Evolutionary conservation across 2,329 filamentous ascomycete species (phyloP).

Genomic region (Ophiostoma sp.): DNA sequence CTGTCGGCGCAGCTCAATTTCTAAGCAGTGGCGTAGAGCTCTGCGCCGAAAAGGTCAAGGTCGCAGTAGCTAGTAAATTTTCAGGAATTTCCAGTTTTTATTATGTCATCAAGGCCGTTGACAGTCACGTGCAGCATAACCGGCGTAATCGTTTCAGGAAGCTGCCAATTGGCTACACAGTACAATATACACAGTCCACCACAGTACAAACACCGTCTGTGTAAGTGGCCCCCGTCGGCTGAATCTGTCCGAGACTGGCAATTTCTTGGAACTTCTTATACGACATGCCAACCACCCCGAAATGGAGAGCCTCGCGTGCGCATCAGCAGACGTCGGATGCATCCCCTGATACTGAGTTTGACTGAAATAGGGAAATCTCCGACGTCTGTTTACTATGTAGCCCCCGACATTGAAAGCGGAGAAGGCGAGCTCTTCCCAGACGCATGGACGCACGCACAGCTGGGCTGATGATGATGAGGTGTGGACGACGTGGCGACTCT

Average conservation of each 20-base stretch:
- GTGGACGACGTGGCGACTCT: background rate
- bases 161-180: slow-evolving; percentile 2
- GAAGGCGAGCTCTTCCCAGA: background rate
- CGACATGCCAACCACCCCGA: background rate
- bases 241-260: slow-evolving; percentile 4
- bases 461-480: background rate
- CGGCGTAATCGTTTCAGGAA: slow-evolving; percentile 1
- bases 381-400: background rate
- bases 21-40: slow-evolving; percentile 17
- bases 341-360: background rate
- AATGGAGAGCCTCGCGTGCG: background rate
- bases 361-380: background rate
- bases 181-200: background rate
- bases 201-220: background rate
- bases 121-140: background rate
- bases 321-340: slow-evolving; percentile 4
- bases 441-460: background rate
- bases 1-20: slow-evolving; percentile 20
- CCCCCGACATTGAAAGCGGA: background rate
- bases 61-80: background rate
- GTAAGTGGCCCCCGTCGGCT: slow-evolving; percentile 14
- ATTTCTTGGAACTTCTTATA: slow-evolving; percentile 1
- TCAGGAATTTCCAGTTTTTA: too few species aligned
- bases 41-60: background rate
- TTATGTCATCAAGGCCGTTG: background rate